Percentiles rank a stretch among this genome's conserved stretches.
Evolutionary conservation across 345 rosid species (phyloP).

Genomic region (Lumnitzera racemosa): DNA sequence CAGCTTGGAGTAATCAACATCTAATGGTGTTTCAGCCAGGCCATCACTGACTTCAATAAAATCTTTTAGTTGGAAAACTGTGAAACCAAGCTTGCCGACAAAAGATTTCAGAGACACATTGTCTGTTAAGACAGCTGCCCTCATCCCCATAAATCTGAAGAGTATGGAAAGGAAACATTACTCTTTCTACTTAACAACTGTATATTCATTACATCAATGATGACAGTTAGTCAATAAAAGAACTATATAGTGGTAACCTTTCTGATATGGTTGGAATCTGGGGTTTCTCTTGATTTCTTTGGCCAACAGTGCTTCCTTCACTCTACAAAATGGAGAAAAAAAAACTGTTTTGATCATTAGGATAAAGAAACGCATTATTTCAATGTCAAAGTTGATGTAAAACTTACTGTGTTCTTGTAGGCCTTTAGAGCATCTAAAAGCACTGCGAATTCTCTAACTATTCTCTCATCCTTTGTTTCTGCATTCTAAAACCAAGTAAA

Average conservation of each 20-base stretch:
- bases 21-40: constrained; percentile 14
- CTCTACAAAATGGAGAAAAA: constrained; percentile 23
- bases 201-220: neutral
- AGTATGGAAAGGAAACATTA: constrained; percentile 3
- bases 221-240: neutral
- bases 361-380: neutral
- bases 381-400: neutral
- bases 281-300: constrained; percentile 16
- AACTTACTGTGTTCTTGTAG: constrained; percentile 35
- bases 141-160: constrained; percentile 81
- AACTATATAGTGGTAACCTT: constrained; percentile 32
- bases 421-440: constrained; percentile 60
- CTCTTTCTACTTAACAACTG: neutral
- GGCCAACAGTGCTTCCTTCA: constrained; percentile 18
- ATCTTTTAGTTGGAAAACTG: constrained; percentile 28
- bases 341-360: constrained; percentile 7
- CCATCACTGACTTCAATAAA: constrained; percentile 22
- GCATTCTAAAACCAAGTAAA: constrained; percentile 40
- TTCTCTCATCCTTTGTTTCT: constrained; percentile 80
- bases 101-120: constrained; percentile 39
- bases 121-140: constrained; percentile 56
- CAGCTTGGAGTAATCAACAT: constrained; percentile 27
- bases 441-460: constrained; percentile 58
- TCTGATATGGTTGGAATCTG: constrained; percentile 34
- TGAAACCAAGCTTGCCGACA: constrained; percentile 42